Percentiles rank a stretch among this genome's conserved stretches.
Evolutionary conservation across 2,329 filamentous ascomycete genomes (phyloP).

Genomic region (Microcyclospora tardicrescens): DNA sequence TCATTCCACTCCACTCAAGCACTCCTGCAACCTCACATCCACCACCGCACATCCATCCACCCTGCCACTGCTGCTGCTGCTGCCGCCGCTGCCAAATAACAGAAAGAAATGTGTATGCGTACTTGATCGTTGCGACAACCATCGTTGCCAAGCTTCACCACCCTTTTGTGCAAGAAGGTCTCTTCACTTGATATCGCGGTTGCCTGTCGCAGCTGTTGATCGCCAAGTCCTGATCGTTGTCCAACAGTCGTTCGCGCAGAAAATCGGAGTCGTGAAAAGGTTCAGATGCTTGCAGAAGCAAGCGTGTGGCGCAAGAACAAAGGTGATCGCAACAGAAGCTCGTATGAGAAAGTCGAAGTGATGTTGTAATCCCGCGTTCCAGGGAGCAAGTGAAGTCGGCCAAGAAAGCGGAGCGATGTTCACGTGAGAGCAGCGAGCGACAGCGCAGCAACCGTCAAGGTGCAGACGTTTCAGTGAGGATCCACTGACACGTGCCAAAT

Average conservation of each 20-base stretch:
- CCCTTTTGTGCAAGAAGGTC: background rate
- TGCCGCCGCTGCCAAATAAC: slow-evolving; percentile 1
- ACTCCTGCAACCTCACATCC: background rate
- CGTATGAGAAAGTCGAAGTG: background rate
- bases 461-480: too few relatives aligned
- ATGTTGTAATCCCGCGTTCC: background rate
- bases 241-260: too few relatives aligned
- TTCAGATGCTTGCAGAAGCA: too few relatives aligned
- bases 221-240: too few relatives aligned
- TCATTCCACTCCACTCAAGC: too few relatives aligned
- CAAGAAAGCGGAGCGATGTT: background rate
- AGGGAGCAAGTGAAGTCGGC: background rate
- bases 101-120: slow-evolving; percentile 16
- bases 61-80: background rate
- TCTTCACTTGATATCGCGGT: background rate
- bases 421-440: too few relatives aligned
- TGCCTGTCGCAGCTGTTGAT: too few relatives aligned
- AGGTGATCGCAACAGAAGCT: background rate
- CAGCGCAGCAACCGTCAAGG: too few relatives aligned
- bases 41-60: background rate
- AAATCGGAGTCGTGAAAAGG: too few relatives aligned
- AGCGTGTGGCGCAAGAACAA: too few relatives aligned
- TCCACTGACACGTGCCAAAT: too few relatives aligned
- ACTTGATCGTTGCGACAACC: slow-evolving; percentile 55
- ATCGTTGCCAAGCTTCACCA: slow-evolving; percentile 24